Evolutionary conservation across 2,329 filamentous ascomycete species (phyloP), one percentile per base, ranked within the genome.

Genomic region (Penicillium polonicum): DNA sequence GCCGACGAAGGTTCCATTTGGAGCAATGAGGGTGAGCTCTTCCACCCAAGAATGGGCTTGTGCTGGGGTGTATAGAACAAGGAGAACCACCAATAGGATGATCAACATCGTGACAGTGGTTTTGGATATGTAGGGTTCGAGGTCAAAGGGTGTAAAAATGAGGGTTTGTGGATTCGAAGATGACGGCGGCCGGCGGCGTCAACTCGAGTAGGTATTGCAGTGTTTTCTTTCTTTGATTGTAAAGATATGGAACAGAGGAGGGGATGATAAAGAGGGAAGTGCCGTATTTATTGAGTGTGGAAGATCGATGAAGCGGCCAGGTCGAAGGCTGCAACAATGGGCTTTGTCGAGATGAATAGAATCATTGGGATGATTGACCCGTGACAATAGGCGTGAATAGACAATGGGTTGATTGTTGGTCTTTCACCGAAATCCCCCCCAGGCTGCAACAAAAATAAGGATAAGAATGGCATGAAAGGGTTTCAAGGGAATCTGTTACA

Each of bases 31-130:
- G 60, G 81, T 84, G 49, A 93, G 80, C 67, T 88, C 80, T 75
- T 97, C 92, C 48, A 93, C 83, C 92, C 92, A 97, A 19, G 86
- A 88, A 76, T 97, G 93, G 36, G 85, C 87, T 29, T 61, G 58
- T 23, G 69, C 63, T 29, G 70, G 58, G 27, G 61, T 48, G 23
- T 76, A 60, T 35, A 71, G 57, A 45, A 67, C 60, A 41, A 76
- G 54, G 33, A 71, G 51, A 29, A 59, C 58, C 49, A 52, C 48
- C 46, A 58, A n/a, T 15, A 46, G 23, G 48, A 60, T 58, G 45
- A 23, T 38, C 48, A 57, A 39, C 33, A 52, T 52, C 36, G 43
- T 57, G 17, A 43, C 46, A 29, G 36, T 31, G 36, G 13, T 10
- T 48, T 23, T 17, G 25, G 27, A 43, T 36, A 27, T 25, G 38